Evolutionary conservation across 1,284 basidiomycete genomes (phyloP).

Genomic region (Jaminaea rosea): DNA sequence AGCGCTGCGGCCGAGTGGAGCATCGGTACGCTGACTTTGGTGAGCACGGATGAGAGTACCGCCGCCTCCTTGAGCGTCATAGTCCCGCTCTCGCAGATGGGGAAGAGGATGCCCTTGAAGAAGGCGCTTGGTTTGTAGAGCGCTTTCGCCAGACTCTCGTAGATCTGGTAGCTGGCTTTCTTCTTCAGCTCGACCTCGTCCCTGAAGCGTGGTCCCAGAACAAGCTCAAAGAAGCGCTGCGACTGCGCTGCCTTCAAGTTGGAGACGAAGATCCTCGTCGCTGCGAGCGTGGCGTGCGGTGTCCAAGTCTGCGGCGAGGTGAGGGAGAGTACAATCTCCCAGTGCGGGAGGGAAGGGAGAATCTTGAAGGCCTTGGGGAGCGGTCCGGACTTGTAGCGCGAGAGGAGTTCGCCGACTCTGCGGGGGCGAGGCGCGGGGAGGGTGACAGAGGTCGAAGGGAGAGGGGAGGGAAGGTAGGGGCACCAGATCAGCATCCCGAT

Average conservation of each 20-base stretch:
- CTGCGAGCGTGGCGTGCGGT: constrained; percentile 85
- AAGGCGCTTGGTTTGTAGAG: constrained; percentile 96
- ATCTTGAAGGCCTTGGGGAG: constrained; percentile 98
- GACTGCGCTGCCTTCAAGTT: constrained; percentile 93
- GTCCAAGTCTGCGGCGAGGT: constrained; percentile 90
- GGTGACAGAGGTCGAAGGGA: neutral
- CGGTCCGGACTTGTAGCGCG: constrained; percentile 86
- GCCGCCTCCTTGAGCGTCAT: constrained; percentile 83
- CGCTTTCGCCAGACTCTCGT: constrained; percentile 80
- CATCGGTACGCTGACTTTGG: constrained; percentile 85
- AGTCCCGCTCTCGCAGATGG: constrained; percentile 61
- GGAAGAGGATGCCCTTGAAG: constrained; percentile 97
- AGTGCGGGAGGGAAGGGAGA: constrained; percentile 86
- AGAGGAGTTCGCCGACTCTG: constrained; percentile 77
- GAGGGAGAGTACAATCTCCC: constrained; percentile 89
- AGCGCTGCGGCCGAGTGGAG: constrained; percentile 93
- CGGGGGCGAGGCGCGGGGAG: neutral
- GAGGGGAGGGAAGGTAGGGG: neutral
- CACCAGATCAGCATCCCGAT: neutral
- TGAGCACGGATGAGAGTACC: constrained; percentile 82
- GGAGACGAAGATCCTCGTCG: constrained; percentile 90
- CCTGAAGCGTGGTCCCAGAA: constrained; percentile 79
- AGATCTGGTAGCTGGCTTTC: constrained; percentile 89
- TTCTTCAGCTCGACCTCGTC: constrained; percentile 71
- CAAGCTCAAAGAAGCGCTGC: constrained; percentile 85